Evolutionary conservation across 208 protist species (phyloP).

Genomic region (Histomonas meleagridis): DNA sequence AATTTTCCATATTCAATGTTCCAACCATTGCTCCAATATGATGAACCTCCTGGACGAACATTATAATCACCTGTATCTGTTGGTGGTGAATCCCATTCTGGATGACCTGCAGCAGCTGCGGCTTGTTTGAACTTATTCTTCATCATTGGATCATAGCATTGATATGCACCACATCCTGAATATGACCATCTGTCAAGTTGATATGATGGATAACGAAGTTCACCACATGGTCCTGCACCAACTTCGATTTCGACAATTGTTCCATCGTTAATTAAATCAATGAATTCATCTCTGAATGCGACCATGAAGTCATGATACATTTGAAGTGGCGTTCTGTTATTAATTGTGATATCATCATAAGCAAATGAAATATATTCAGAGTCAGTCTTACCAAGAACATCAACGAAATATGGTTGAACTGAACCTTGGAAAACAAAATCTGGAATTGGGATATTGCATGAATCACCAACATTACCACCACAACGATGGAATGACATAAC

Average conservation of each 20-base stretch:
- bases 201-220: constrained; percentile 61
- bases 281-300: constrained; percentile 42
- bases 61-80: not conserved
- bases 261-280: not conserved
- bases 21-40: not conserved
- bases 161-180: constrained; percentile 49
- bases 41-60: not conserved
- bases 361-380: constrained; percentile 57
- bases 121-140: not conserved
- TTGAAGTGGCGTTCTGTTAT: constrained; percentile 54
- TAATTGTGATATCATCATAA: constrained; percentile 51
- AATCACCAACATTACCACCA: constrained; percentile 63
- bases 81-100: not conserved
- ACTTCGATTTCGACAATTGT: not conserved
- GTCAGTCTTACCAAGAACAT: constrained; percentile 48
- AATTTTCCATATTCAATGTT: not conserved
- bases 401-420: constrained; percentile 51
- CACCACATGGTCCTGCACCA: constrained; percentile 46
- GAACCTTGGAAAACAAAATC: constrained; percentile 49
- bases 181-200: constrained; percentile 52
- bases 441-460: constrained; percentile 56
- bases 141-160: not conserved
- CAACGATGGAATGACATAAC: constrained; percentile 51
- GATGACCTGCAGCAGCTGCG: not conserved
- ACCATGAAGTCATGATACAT: constrained; percentile 58